Evolutionary conservation across 768 basidiomycete species (phyloP).

Genomic region (Royoungia palumana): DNA sequence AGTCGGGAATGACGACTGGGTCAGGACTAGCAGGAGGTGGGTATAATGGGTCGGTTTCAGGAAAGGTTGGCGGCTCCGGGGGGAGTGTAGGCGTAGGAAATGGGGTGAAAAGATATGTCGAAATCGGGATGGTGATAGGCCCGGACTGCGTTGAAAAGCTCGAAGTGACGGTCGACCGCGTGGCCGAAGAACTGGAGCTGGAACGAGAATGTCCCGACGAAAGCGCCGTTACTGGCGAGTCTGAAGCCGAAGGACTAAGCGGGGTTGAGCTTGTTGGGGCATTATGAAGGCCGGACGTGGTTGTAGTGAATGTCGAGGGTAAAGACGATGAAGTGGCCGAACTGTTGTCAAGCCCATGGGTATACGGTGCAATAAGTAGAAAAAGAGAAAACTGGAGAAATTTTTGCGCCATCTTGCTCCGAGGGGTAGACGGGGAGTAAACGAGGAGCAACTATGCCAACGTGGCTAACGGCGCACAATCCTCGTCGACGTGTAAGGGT

Average conservation of each 20-base stretch:
- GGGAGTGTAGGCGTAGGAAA: conserved; percentile 59
- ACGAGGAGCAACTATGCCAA: too few relatives aligned
- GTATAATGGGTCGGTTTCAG: conserved; percentile 48
- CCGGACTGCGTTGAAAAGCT: conserved; percentile 14
- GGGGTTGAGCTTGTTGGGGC: neutral
- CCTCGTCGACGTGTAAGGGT: conserved; percentile 5
- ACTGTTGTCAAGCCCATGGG: neutral
- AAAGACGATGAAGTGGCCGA: neutral
- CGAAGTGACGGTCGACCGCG: conserved; percentile 7
- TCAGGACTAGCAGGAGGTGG: conserved; percentile 53
- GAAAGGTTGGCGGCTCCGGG: conserved; percentile 52
- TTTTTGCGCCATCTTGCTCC: conserved; percentile 17
- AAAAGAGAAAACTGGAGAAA: conserved; percentile 11
- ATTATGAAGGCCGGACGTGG: neutral
- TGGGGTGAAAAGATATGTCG: conserved; percentile 48
- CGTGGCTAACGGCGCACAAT: neutral
- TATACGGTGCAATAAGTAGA: conserved; percentile 10
- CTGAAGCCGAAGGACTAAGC: conserved; percentile 2
- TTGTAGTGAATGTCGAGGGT: neutral
- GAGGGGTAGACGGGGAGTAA: neutral
- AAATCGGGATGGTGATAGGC: conserved; percentile 37
- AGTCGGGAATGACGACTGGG: conserved; percentile 42
- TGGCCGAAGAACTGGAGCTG: conserved; percentile 6
- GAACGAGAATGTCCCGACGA: neutral
- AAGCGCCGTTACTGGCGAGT: neutral